Evolutionary conservation across 1,284 basidiomycete species (phyloP).

Genomic region (Salmacisia buchloeana): DNA sequence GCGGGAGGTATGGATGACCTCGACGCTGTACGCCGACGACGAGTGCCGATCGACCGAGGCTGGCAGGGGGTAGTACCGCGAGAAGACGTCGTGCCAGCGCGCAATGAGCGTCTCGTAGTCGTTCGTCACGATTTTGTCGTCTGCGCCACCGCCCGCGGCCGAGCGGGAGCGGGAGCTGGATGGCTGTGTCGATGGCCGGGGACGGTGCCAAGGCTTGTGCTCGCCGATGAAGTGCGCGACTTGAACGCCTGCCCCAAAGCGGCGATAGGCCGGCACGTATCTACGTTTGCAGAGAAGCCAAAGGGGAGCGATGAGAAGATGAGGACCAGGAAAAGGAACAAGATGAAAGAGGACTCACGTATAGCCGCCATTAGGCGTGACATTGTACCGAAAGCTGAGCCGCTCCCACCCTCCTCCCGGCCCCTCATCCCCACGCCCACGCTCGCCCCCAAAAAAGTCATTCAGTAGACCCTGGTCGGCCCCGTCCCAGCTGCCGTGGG

Average conservation of each 20-base stretch:
- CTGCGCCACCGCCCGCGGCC: constrained; percentile 44
- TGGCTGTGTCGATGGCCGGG: too few relatives aligned
- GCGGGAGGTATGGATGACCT: constrained; percentile 30
- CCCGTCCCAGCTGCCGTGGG: constrained; percentile 87
- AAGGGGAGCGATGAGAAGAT: not conserved
- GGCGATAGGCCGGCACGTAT: constrained; percentile 89
- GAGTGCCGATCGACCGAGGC: constrained; percentile 25
- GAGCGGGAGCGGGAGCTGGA: constrained; percentile 47
- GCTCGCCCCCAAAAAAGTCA: constrained; percentile 66
- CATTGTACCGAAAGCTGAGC: constrained; percentile 78
- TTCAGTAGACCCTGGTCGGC: constrained; percentile 95
- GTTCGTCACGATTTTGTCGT: constrained; percentile 52
- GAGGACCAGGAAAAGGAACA: not conserved
- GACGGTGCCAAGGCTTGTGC: constrained; percentile 78
- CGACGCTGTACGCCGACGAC: constrained; percentile 18
- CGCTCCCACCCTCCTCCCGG: constrained; percentile 74
- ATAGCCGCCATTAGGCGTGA: constrained; percentile 93
- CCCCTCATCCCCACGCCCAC: constrained; percentile 48
- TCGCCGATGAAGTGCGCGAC: constrained; percentile 90
- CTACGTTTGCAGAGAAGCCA: constrained; percentile 38
- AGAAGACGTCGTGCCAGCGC: constrained; percentile 85
- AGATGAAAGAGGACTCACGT: constrained; percentile 57
- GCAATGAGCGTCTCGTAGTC: constrained; percentile 74
- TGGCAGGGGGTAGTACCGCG: constrained; percentile 65
- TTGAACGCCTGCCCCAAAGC: constrained; percentile 80